phyloP scores from a whole-genome alignment of 352 stramenopile genomes.

The Pythium utonaiense region DNA sequence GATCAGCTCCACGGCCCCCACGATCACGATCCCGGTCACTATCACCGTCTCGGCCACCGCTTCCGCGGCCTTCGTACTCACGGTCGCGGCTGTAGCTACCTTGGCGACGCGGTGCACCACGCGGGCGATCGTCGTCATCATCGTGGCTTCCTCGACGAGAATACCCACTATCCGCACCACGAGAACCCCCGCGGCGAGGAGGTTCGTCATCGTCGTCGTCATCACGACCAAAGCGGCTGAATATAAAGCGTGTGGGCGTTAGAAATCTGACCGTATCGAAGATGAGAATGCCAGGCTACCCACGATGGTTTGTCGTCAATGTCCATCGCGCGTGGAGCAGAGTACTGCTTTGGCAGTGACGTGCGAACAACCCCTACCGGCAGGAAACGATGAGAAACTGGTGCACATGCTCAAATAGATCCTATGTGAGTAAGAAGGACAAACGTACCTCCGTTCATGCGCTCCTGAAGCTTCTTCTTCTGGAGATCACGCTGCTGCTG shows the following conservation, averaged over 20 bases:
- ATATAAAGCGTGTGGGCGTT: background rate
- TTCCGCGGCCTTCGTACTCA: conserved; percentile 20
- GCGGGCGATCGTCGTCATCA: conserved; percentile 35
- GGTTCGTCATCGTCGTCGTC: conserved; percentile 53
- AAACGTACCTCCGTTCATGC: conserved; percentile 63
- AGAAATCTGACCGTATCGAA: background rate
- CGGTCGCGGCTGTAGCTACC: conserved; percentile 23
- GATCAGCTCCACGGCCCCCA: conserved; percentile 31
- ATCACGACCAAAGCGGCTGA: conserved; percentile 70
- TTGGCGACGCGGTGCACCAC: conserved; percentile 17
- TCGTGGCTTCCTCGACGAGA: conserved; percentile 34
- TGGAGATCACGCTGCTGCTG: conserved; percentile 83
- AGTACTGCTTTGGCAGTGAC: conserved; percentile 76
- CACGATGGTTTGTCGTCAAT: conserved; percentile 83
- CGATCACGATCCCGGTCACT: conserved; percentile 36
- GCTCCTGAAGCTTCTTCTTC: conserved; percentile 85
- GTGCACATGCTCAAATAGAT: too few relatives aligned
- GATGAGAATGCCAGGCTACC: conserved; percentile 9
- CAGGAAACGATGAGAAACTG: too few relatives aligned
- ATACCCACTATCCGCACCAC: conserved; percentile 14
- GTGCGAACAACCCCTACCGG: conserved; percentile 63
- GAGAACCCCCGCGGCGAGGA: conserved; percentile 17
- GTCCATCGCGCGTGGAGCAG: conserved; percentile 61
- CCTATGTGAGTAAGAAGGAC: too few relatives aligned
- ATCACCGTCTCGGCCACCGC: conserved; percentile 5